Percentiles rank a stretch among this genome's conserved stretches.
Evolutionary conservation across 2,329 filamentous ascomycete species (phyloP).

Genomic region (Talaromyces sp.): DNA sequence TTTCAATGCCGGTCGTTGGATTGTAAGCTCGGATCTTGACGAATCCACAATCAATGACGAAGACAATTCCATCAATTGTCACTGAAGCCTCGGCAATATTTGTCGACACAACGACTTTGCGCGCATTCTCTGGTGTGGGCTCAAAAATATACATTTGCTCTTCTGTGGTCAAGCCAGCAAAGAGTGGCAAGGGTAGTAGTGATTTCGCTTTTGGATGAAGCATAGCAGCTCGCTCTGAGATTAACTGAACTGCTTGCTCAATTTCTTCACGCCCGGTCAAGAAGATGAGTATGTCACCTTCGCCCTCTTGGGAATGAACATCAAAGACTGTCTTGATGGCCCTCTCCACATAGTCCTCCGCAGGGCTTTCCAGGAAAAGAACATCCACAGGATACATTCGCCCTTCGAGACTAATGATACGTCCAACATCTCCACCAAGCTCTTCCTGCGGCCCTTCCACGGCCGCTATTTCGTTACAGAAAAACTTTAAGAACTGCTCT

Average conservation of each 20-base stretch:
- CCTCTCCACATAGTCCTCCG: constrained; percentile 81
- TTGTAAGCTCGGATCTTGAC: constrained; percentile 87
- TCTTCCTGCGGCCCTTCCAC: constrained; percentile 32
- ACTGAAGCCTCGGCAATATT: constrained; percentile 97
- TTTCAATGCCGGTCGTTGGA: constrained; percentile 79
- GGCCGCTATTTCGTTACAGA: constrained; percentile 50
- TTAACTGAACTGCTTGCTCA: constrained; percentile 71
- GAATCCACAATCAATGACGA: constrained; percentile 85
- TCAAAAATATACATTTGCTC: constrained; percentile 96
- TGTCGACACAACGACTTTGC: constrained; percentile 89
- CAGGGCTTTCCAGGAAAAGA: constrained; percentile 71
- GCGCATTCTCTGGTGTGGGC: constrained; percentile 70
- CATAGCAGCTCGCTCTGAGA: constrained; percentile 66
- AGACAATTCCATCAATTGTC: constrained; percentile 87
- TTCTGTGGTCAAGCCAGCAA: constrained; percentile 82
- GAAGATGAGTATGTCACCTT: constrained; percentile 87
- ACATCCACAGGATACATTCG: constrained; percentile 85
- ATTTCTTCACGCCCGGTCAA: constrained; percentile 93
- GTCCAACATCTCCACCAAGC: constrained; percentile 47
- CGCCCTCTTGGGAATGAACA: constrained; percentile 74
- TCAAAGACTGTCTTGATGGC: constrained; percentile 80
- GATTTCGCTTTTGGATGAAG: constrained; percentile 57
- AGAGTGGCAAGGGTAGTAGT: constrained; percentile 73
- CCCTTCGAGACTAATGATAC: constrained; percentile 81
- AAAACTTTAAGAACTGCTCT: constrained; percentile 78